Conservation (phyloP, 805 yeast species). For the Kuraishia borneana region DNA sequence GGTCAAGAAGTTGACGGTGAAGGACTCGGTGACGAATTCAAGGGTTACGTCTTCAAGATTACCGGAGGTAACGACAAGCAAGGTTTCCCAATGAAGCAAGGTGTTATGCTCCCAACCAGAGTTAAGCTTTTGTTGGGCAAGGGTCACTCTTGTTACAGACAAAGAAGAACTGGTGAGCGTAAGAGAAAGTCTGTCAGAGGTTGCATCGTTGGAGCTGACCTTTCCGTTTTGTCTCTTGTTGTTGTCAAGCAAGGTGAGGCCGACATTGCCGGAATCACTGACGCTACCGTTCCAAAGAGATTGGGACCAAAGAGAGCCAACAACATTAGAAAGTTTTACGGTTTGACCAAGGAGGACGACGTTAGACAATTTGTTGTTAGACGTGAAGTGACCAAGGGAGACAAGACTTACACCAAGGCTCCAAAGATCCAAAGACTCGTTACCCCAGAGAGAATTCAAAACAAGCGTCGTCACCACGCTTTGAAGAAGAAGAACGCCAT, state of each 20-base stretch:
- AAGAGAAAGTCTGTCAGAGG: conserved; percentile 99
- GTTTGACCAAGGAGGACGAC: conserved; percentile 90
- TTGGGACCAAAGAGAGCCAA: conserved; percentile 99
- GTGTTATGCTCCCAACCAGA: conserved; percentile 99
- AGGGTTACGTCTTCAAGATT: conserved; percentile 97
- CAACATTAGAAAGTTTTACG: conserved; percentile 99
- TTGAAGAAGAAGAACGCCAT: conserved; percentile 94
- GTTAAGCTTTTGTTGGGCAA: conserved; percentile 88
- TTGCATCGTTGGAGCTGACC: conserved; percentile 95
- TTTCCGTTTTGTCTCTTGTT: conserved; percentile 89
- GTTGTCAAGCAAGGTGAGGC: conserved; percentile 95
- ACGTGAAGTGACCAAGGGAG: conserved; percentile 98
- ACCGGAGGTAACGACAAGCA: conserved; percentile 99
- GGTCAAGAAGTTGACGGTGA: conserved; percentile 99
- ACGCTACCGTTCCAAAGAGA: conserved; percentile 93
- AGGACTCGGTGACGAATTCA: conserved; percentile 96
- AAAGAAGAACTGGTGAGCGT: conserved; percentile 99
- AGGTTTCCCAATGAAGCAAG: conserved; percentile 99
- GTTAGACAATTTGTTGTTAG: conserved; percentile 89
- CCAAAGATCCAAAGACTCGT: conserved; percentile 99
- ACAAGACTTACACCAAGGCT: conserved; percentile 98
- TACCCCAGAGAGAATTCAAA: conserved; percentile 98
- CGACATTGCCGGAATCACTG: conserved; percentile 94
- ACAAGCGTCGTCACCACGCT: conserved; percentile 95
- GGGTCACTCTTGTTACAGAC: conserved; percentile 98